Evolutionary conservation across 2,329 filamentous ascomycete genomes (phyloP), one percentile per base, ranked within the genome.

Genomic region (Bipolaris bicolor): DNA sequence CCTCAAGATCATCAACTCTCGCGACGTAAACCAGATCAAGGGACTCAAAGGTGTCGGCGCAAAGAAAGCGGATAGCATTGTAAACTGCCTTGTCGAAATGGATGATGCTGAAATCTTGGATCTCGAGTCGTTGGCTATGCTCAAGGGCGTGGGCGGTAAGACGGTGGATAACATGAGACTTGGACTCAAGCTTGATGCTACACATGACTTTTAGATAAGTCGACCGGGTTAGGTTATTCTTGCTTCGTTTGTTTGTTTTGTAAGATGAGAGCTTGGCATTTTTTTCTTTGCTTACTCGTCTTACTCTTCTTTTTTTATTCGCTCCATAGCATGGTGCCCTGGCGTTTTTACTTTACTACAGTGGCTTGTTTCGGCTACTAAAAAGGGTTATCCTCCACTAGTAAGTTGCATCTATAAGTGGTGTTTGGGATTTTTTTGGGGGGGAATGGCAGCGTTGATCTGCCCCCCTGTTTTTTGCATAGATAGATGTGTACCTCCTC

Each of bases 1-100:
- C 2, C 81, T 92, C 2, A 80, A 84, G 45, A 88, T 92, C 66
- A 85, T 92, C 76, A 92, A 92, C 78, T 90, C 88, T 18, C 83
- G 88, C 47, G 87, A 92, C 59, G 76, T 89, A 16, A 78, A 78
- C 13, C 81, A 84, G 69, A 92, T 92, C 74, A 84, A 84, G 67
- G 78, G 84, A 3, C 80, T 92, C 1, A 86, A 86, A 37, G 90
- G 90, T 1, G 87, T 92, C 10, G 90, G 90, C 0, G 81, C 86
- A 1, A 92, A 91, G 78, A 90, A 88, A 73, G 90, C 90, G 2
- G 80, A 82, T 56, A 77, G 76, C 10, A 83, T 83, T 36, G 81
- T 83, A 1, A 79, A 79, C 37, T 79, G 76, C 58, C 63, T 83
- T 11, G 76, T 79, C 31, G 80, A 82, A 61, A 74, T 81, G 72